Evolutionary conservation across 164 flowering plant species (phyloP).

Genomic region (Stephania cephalantha): DNA sequence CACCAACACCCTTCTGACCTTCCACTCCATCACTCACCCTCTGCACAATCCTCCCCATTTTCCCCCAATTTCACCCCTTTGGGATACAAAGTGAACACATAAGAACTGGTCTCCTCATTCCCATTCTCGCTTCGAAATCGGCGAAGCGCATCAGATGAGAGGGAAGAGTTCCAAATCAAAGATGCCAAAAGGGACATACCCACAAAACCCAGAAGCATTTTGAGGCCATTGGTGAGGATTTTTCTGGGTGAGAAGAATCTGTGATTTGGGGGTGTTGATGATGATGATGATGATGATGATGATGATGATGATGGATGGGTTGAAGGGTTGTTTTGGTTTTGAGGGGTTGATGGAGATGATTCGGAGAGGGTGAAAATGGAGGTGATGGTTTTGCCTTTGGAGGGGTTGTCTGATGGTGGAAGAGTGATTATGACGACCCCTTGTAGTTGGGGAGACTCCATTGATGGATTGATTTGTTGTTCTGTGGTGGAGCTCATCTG

Average conservation of each 20-base stretch:
- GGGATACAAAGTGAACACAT: conserved; percentile 48
- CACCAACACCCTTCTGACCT: background rate
- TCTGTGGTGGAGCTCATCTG: background rate
- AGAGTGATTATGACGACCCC: conserved; percentile 65
- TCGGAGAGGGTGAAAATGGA: conserved; percentile 44
- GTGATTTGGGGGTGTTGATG: conserved; percentile 14
- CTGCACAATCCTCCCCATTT: conserved; percentile 45
- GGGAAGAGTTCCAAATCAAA: conserved; percentile 16
- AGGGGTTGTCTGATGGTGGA: conserved; percentile 68
- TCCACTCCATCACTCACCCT: conserved; percentile 13
- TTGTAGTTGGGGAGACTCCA: conserved; percentile 27
- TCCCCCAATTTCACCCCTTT: conserved; percentile 40
- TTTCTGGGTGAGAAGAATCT: conserved; percentile 13
- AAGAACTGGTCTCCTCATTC: conserved; percentile 26
- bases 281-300: conserved; percentile 3
- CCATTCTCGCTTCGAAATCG: conserved; percentile 22
- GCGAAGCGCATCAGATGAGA: conserved; percentile 18
- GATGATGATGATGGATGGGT: background rate
- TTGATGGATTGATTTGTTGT: background rate
- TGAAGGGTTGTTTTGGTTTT: conserved; percentile 7
- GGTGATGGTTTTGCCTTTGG: conserved; percentile 72
- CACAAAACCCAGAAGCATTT: conserved; percentile 26
- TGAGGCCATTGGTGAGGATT: conserved; percentile 18
- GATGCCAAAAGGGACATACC: conserved; percentile 36
- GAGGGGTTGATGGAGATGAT: conserved; percentile 9